phyloP scores from a whole-genome alignment of 2,329 filamentous ascomycete species.

The Aspergillus flavus region DNA sequence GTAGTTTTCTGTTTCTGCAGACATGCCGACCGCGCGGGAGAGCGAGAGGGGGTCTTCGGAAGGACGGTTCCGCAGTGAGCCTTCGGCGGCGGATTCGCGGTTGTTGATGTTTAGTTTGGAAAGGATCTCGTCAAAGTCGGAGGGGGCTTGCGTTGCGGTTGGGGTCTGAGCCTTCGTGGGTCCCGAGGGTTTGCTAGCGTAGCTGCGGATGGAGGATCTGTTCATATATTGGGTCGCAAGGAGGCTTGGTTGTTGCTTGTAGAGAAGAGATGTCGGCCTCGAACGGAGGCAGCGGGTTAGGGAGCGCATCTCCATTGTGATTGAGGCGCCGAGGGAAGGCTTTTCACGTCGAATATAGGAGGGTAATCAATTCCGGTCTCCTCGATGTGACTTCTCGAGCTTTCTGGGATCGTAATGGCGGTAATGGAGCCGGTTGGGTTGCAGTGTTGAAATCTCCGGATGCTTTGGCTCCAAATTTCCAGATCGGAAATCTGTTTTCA shows the following conservation, averaged over 20 bases:
- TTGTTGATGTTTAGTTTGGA: conserved; percentile 33
- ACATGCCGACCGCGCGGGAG: conserved; percentile 24
- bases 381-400: not conserved
- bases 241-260: conserved; percentile 12
- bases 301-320: conserved; percentile 36
- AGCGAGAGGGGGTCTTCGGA: conserved; percentile 20
- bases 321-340: not conserved
- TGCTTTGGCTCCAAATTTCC: conserved; percentile 11
- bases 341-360: not conserved
- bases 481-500: conserved; percentile 16
- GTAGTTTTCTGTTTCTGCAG: conserved; percentile 22
- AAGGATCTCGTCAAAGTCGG: conserved; percentile 37
- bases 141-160: conserved; percentile 1
- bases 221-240: conserved; percentile 18
- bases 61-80: conserved; percentile 4
- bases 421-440: not conserved
- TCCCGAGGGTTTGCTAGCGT: conserved; percentile 11
- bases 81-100: conserved; percentile 1
- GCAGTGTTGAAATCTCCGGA: conserved; percentile 7
- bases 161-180: conserved; percentile 6
- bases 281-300: conserved; percentile 36
- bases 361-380: not conserved
- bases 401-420: not conserved
- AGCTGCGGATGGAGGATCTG: conserved; percentile 6
- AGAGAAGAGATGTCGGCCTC: conserved; percentile 33